phyloP scores from a whole-genome alignment of 1,139 yeast species.

The Saccharomyces hybrid region DNA sequence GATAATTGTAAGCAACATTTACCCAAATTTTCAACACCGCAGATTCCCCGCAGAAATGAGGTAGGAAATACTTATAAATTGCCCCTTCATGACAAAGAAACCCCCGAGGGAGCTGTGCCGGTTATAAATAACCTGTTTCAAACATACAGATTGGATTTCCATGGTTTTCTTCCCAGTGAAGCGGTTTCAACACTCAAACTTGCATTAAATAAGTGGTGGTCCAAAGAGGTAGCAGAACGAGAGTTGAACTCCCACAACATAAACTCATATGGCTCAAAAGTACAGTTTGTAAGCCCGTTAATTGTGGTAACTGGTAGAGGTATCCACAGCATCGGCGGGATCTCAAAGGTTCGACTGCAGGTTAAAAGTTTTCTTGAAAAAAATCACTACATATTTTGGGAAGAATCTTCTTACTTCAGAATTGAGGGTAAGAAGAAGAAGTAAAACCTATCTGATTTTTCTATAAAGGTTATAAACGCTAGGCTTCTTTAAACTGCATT shows the following conservation, averaged over 20 bases:
- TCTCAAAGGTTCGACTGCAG: slow-evolving; percentile 37
- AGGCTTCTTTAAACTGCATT: neutral
- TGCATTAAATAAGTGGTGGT: slow-evolving; percentile 49
- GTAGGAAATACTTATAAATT: neutral
- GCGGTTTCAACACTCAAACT: slow-evolving; percentile 36
- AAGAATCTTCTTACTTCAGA: slow-evolving; percentile 38
- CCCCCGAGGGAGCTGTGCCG: slow-evolving; percentile 7
- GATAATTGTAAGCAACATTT: neutral
- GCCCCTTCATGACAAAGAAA: slow-evolving; percentile 9
- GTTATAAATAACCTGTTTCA: slow-evolving; percentile 14
- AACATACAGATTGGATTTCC: slow-evolving; percentile 42
- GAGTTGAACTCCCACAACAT: slow-evolving; percentile 35
- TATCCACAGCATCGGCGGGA: slow-evolving; percentile 49
- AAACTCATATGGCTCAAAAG: slow-evolving; percentile 21
- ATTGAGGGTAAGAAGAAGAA: slow-evolving; percentile 36
- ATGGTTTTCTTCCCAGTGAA: slow-evolving; percentile 38
- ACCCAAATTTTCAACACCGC: neutral
- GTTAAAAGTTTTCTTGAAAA: slow-evolving; percentile 35
- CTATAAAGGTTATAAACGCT: neutral
- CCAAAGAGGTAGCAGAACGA: slow-evolving; percentile 37
- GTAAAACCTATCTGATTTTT: neutral
- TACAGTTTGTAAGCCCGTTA: slow-evolving; percentile 34
- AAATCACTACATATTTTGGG: slow-evolving; percentile 38
- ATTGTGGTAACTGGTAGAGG: slow-evolving; percentile 55
- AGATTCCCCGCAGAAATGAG: neutral